Evolutionary conservation across 768 basidiomycete genomes (phyloP), one percentile per base, ranked within the genome.

Genomic region (Boletus edulis): DNA sequence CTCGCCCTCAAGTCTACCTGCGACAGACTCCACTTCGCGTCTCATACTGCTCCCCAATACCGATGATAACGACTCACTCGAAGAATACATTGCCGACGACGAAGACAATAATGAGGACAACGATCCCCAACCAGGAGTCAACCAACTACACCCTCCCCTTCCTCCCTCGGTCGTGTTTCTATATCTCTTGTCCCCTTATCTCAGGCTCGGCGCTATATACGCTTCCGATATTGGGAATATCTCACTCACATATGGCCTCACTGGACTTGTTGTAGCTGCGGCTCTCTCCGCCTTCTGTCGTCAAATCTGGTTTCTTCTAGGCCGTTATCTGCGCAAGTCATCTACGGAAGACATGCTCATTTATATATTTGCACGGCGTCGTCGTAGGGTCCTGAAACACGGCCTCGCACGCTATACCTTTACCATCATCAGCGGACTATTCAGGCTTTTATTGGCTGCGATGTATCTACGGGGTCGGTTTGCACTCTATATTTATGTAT

Each of bases 291-390:
- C 78, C 32, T 81, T 87, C 57, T 76, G 83, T 38, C 74, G 86
- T 48, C 86, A 88, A 60, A 72, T 91, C 46, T 87, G 85, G 84
- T 89, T 87, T 71, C 80, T 89, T 76, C 79, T 91, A n/a, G 82
- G 84, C 43, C 78, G 85, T 32, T 88, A 91, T 67, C 74, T 87
- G 43, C 81, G 82, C 61, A 80, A 81, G 67, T 76, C 78, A 32
- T 82, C 87, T 56, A 67, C 85, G 37, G 84, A 88, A 66, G 87
- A 89, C 56, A 74, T 90, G 40, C 65, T 89, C 48, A 62, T 85
- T 17, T 80, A 86, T 58, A 75, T 81, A 1, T 81, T 89, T 64
- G 81, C 84, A 17, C 76, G 78, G 51, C 79, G 72, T 43, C 73
- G 73, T 61, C 79, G 78, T n/a, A 81, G 78, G 63, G 81, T 82